Base-by-base conservation (phyloP, 805 yeast species). In the Sugiyamaella chiloensis region DNA sequence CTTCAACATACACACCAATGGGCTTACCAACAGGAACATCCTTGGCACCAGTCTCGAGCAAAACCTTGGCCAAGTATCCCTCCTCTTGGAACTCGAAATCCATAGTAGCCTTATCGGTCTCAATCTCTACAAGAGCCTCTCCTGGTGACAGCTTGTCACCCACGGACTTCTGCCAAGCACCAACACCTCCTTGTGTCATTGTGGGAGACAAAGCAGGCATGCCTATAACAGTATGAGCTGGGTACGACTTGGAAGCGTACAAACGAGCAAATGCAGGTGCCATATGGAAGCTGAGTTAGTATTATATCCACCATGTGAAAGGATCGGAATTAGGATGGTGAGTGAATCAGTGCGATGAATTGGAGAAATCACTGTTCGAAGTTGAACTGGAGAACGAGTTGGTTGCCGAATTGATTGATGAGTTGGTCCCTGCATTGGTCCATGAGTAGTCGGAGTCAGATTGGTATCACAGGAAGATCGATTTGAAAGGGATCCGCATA, bases 151-250 rank as follows among this genome's bases (percentile, higher is more conserved):
- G 80, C 67, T 79, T 71, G 66, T 93, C 99, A 63, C 99, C 99
- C 31, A 83, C 87, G 39, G 78, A 69, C 74, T 90, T 93, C 65
- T 81, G 78, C 99, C 99, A 93, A 51, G 80, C 74, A 32, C 91
- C 91, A 56, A 93, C 74, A 68, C 81, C 84, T 66, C 99, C 99
- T 65, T 87, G 91, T 52, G 96, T 86, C 99, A 93, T 93, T 46
- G 99, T 93, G 56, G 99, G 99, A n/a, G 98, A 91, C 61, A 93
- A 75, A 7, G 99, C 99, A 42, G 99, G 99, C 99, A 93, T 93
- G 66, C 83, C 84, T 60, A 93, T 88, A 63, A 93, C 82, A 52
- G 85, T 80, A 70, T 93, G 97, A 17, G 81, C 69, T 29, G 96
- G 96, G 71, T 79, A 87, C 20, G 77, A 60, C 58, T 66, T 69